phyloP scores from a whole-genome alignment of 1,284 basidiomycete genomes.

The Violaceomyces palustris region DNA sequence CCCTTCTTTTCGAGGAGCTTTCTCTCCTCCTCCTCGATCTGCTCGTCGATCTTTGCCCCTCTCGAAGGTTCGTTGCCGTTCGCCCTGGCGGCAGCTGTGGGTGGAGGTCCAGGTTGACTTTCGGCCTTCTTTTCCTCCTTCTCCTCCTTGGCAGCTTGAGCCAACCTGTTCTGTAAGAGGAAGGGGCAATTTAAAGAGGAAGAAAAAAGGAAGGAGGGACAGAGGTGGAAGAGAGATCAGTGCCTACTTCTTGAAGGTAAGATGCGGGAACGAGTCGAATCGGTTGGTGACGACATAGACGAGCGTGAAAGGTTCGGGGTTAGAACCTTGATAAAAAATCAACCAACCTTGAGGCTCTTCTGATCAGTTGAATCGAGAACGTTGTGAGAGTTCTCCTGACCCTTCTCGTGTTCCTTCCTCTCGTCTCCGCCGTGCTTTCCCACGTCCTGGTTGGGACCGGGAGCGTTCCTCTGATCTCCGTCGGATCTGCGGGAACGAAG shows the following conservation, averaged over 20 bases:
- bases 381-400: conserved; percentile 39
- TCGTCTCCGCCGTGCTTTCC: conserved; percentile 32
- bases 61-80: conserved; percentile 63
- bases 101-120: no score
- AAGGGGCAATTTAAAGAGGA: not conserved
- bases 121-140: conserved; percentile 28
- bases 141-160: conserved; percentile 41
- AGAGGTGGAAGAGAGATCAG: not conserved
- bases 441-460: conserved; percentile 29
- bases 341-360: conserved; percentile 41
- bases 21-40: conserved; percentile 57
- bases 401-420: conserved; percentile 41
- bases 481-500: conserved; percentile 11
- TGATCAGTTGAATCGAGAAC: conserved; percentile 41
- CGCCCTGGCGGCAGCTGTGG: conserved; percentile 21
- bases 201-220: not conserved
- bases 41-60: conserved; percentile 63
- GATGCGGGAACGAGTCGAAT: not conserved
- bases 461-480: conserved; percentile 38
- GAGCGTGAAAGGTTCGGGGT: no score
- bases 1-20: conserved; percentile 51
- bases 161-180: conserved; percentile 35
- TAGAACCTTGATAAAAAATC: no score
- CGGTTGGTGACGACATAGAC: not conserved
- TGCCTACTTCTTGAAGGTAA: not conserved